A percentile compares a stretch with the other conserved stretches of the same genome.
Evolutionary conservation across 1,284 basidiomycete genomes (phyloP).

Genomic region (Fomes fomentarius): DNA sequence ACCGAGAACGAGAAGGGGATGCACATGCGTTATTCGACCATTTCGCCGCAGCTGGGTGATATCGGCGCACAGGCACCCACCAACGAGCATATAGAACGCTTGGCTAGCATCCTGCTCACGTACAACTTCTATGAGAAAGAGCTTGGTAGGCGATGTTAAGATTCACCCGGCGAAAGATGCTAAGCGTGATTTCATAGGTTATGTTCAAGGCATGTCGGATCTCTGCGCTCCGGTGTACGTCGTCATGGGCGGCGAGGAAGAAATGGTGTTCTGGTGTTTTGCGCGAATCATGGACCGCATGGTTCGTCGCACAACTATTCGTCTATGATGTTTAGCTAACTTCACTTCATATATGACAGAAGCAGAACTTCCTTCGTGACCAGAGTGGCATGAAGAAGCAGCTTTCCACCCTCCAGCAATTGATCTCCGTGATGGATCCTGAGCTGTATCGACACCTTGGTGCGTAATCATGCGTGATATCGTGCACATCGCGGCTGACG

Average conservation of each 20-base stretch:
- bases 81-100: conserved; percentile 84
- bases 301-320: conserved; percentile 50
- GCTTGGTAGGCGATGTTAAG: conserved; percentile 60
- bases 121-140: conserved; percentile 93
- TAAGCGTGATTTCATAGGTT: conserved; percentile 47
- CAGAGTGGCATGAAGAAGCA: conserved; percentile 98
- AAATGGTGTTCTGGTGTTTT: conserved; percentile 94
- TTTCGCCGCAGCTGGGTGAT: conserved; percentile 70
- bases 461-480: conserved; percentile 34
- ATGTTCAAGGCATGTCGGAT: conserved; percentile 98
- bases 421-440: conserved; percentile 93
- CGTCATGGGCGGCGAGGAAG: conserved; percentile 88
- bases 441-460: conserved; percentile 89
- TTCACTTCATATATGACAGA: conserved; percentile 47
- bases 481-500: conserved; percentile 1
- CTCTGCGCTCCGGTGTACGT: conserved; percentile 93
- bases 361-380: conserved; percentile 93
- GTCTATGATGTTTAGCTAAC: not conserved
- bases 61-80: conserved; percentile 83
- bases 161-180: not conserved
- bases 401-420: conserved; percentile 84
- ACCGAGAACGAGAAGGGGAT: conserved; percentile 56
- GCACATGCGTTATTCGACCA: conserved; percentile 59
- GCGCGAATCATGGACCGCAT: conserved; percentile 94
- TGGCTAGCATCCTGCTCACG: conserved; percentile 85